These are phyloP conservation scores for Inonotus obliquus DNA, from an alignment of 1,284 basidiomycete species.

Conservation along the genomic window DNA sequence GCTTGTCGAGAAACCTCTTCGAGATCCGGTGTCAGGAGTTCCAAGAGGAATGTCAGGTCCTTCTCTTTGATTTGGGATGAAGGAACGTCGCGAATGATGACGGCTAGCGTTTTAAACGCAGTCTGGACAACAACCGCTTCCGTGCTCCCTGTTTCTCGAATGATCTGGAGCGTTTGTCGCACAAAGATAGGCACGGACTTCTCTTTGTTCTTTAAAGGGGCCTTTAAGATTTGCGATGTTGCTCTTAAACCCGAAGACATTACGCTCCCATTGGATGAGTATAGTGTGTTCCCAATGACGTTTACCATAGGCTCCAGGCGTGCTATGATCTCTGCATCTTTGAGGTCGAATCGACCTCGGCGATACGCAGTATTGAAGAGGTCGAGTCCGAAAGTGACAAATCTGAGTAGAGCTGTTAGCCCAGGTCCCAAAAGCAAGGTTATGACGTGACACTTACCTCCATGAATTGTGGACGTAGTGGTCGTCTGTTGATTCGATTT, in stretches of 20 bases:
- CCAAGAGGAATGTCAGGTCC: slow-evolving; percentile 84
- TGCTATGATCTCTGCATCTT: slow-evolving; percentile 64
- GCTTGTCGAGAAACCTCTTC: slow-evolving; percentile 90
- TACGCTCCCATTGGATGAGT: slow-evolving; percentile 78
- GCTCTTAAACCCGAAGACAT: slow-evolving; percentile 81
- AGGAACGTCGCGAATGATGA: slow-evolving; percentile 82
- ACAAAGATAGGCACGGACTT: slow-evolving; percentile 83
- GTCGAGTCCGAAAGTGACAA: slow-evolving; percentile 91
- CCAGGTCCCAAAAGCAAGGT: neutral
- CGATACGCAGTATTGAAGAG: slow-evolving; percentile 87
- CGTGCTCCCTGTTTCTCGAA: slow-evolving; percentile 81
- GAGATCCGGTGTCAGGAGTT: slow-evolving; percentile 86
- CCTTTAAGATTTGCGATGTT: slow-evolving; percentile 78
- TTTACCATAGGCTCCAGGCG: slow-evolving; percentile 86
- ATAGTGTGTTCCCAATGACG: slow-evolving; percentile 90
- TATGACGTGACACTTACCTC: slow-evolving; percentile 42
- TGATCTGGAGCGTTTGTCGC: slow-evolving; percentile 81
- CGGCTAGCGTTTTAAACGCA: slow-evolving; percentile 83
- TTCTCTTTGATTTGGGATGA: slow-evolving; percentile 81
- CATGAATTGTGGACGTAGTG: slow-evolving; percentile 84
- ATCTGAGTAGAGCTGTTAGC: slow-evolving; percentile 44
- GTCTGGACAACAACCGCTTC: slow-evolving; percentile 90
- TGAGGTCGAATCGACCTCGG: slow-evolving; percentile 83
- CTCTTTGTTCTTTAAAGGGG: slow-evolving; percentile 75
- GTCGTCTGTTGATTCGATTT: slow-evolving; percentile 51